These are phyloP conservation scores for Achaetomium macrosporum DNA, from an alignment of 2,329 filamentous ascomycete genomes.

Conservation along the genomic window DNA sequence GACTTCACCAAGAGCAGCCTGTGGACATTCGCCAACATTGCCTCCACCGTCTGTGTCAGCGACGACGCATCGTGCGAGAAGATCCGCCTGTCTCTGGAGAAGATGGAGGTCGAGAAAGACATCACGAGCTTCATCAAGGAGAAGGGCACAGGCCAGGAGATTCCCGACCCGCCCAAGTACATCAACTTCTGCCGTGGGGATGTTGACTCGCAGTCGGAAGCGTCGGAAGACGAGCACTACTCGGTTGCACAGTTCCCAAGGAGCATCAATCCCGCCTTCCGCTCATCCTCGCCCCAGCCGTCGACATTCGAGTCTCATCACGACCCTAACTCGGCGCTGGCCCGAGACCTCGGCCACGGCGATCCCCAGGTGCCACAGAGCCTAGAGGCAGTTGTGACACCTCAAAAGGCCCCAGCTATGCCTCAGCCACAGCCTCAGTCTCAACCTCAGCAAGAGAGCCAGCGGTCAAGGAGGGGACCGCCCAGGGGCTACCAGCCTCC, in stretches of 20 bases:
- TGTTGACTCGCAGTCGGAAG: slow-evolving; percentile 73
- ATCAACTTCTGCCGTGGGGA: slow-evolving; percentile 98
- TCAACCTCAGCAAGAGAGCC: neutral
- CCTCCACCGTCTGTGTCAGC: slow-evolving; percentile 95
- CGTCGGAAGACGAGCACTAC: slow-evolving; percentile 81
- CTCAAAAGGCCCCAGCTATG: slow-evolving; percentile 40
- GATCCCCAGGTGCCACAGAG: slow-evolving; percentile 41
- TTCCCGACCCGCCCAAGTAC: slow-evolving; percentile 93
- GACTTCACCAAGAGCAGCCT: slow-evolving; percentile 97
- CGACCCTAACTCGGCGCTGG: slow-evolving; percentile 70
- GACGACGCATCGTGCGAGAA: slow-evolving; percentile 97
- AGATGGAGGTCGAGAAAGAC: slow-evolving; percentile 95
- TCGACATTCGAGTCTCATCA: slow-evolving; percentile 90
- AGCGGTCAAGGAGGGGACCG: slow-evolving; percentile 17
- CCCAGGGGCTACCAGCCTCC: slow-evolving; percentile 25
- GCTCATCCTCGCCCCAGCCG: slow-evolving; percentile 92
- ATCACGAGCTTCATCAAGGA: slow-evolving; percentile 85
- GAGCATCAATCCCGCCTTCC: slow-evolving; percentile 90
- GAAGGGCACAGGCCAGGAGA: slow-evolving; percentile 88
- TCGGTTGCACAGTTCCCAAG: slow-evolving; percentile 94
- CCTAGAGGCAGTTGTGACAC: slow-evolving; percentile 46
- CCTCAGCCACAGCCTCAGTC: neutral
- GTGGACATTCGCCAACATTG: slow-evolving; percentile 96
- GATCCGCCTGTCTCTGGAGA: slow-evolving; percentile 84
- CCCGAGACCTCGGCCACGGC: slow-evolving; percentile 60